Conservation (phyloP, 495 filamentous ascomycete genomes). For the Penicillium canescens region DNA sequence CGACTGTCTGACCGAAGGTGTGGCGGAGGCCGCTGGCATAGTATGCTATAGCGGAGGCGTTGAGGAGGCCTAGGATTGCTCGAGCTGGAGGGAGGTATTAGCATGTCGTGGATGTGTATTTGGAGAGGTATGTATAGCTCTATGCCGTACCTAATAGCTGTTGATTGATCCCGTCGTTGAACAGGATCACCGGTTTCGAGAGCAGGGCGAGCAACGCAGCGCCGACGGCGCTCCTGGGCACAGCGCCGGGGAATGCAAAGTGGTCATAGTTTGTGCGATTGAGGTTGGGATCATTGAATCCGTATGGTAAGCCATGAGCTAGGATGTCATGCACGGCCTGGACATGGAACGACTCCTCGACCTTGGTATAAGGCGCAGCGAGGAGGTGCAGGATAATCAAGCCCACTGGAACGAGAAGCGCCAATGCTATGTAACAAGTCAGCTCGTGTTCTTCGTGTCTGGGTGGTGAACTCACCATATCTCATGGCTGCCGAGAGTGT, state of each 20-base stretch:
- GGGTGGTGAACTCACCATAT: conserved; percentile 19
- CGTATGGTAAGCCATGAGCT: conserved; percentile 69
- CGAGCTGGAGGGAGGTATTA: conserved; percentile 54
- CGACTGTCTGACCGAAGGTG: conserved; percentile 68
- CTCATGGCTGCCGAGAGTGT: conserved; percentile 26
- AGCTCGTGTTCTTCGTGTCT: background rate
- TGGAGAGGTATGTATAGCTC: background rate
- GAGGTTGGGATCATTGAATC: conserved; percentile 41
- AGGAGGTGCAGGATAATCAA: conserved; percentile 75
- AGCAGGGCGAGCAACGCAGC: conserved; percentile 69
- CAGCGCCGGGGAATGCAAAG: conserved; percentile 84
- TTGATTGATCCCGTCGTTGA: conserved; percentile 40
- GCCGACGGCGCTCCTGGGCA: conserved; percentile 88
- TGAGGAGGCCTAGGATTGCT: conserved; percentile 75
- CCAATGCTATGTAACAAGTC: conserved; percentile 7
- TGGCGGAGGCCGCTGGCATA: conserved; percentile 64
- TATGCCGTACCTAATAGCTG: conserved; percentile 52
- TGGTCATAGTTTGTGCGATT: conserved; percentile 74
- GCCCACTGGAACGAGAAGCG: conserved; percentile 38
- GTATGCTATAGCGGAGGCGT: conserved; percentile 63
- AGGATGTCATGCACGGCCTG: conserved; percentile 93
- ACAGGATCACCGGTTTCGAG: conserved; percentile 60
- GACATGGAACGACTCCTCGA: conserved; percentile 98
- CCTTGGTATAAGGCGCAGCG: conserved; percentile 90
- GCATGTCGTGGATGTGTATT: background rate